phyloP scores from a whole-genome alignment of 495 filamentous ascomycete species.

The Friedmanniomyces endolithicus region DNA sequence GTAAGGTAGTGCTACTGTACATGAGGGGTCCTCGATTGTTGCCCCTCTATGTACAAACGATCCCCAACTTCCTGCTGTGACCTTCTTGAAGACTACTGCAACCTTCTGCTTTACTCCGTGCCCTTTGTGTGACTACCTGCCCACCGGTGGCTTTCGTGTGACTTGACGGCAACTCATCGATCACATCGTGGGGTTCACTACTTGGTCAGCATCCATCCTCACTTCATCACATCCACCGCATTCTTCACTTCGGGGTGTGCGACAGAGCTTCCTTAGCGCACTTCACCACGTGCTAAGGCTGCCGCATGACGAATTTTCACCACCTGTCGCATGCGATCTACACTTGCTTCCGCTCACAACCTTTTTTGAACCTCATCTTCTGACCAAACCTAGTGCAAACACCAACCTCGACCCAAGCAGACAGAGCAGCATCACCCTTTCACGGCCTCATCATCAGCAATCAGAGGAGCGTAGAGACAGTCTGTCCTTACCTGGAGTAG shows the following conservation, averaged over 20 bases:
- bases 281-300: background rate
- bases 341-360: background rate
- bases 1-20: slow-evolving; percentile 4
- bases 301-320: background rate
- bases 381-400: background rate
- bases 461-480: background rate
- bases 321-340: background rate
- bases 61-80: background rate
- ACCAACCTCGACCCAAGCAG: background rate
- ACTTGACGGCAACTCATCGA: background rate
- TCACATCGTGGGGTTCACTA: background rate
- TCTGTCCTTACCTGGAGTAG: slow-evolving; percentile 16
- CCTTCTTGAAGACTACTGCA: too few relatives aligned
- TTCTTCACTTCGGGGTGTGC: background rate
- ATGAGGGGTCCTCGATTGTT: background rate
- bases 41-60: background rate
- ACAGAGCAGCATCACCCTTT: background rate
- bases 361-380: background rate
- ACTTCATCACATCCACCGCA: background rate
- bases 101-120: background rate
- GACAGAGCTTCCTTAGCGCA: background rate
- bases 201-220: background rate
- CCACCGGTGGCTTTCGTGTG: background rate
- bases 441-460: background rate
- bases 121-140: background rate